A percentile compares a stretch with the other conserved stretches of the same genome.
Evolutionary conservation across 495 filamentous ascomycete genomes (phyloP).

Genomic region (Aspergillus mulundensis): DNA sequence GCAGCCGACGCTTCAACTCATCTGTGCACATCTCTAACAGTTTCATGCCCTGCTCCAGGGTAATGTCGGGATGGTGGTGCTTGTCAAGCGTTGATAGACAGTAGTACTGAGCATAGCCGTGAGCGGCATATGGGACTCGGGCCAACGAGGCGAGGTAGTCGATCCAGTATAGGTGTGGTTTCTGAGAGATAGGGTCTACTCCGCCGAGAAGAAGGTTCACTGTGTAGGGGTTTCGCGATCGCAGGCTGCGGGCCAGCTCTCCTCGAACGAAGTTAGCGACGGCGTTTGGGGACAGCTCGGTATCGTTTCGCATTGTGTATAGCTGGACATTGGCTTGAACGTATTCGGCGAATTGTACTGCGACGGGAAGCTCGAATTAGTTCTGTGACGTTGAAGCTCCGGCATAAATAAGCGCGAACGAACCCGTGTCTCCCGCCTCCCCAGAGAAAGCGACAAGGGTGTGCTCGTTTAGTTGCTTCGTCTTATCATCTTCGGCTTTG

Average conservation of each 20-base stretch:
- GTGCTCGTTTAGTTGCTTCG: constrained; percentile 80
- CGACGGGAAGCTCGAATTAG: constrained; percentile 25
- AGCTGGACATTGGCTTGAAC: constrained; percentile 97
- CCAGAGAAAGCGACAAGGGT: constrained; percentile 96
- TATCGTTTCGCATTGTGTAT: constrained; percentile 96
- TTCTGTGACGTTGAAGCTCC: neutral
- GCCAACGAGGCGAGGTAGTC: constrained; percentile 92
- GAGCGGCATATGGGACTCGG: constrained; percentile 87
- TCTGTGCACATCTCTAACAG: constrained; percentile 91
- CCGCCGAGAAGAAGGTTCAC: constrained; percentile 95
- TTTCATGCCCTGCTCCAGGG: constrained; percentile 80
- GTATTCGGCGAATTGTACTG: constrained; percentile 98
- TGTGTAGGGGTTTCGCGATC: constrained; percentile 88
- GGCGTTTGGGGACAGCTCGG: constrained; percentile 81
- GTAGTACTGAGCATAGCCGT: constrained; percentile 98
- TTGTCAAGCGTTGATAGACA: constrained; percentile 95
- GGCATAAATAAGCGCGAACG: constrained; percentile 4
- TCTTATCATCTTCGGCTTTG: constrained; percentile 97
- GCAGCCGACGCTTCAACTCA: constrained; percentile 91
- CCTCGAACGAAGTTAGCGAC: constrained; percentile 88
- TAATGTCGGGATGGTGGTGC: constrained; percentile 93
- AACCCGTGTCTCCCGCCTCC: constrained; percentile 95
- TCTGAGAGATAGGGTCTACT: constrained; percentile 78
- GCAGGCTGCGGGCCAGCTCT: constrained; percentile 83
- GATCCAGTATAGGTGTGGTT: constrained; percentile 91